Evolutionary conservation across 106 monocot species (phyloP).

Genomic region (Dioscorea zingiberensis): DNA sequence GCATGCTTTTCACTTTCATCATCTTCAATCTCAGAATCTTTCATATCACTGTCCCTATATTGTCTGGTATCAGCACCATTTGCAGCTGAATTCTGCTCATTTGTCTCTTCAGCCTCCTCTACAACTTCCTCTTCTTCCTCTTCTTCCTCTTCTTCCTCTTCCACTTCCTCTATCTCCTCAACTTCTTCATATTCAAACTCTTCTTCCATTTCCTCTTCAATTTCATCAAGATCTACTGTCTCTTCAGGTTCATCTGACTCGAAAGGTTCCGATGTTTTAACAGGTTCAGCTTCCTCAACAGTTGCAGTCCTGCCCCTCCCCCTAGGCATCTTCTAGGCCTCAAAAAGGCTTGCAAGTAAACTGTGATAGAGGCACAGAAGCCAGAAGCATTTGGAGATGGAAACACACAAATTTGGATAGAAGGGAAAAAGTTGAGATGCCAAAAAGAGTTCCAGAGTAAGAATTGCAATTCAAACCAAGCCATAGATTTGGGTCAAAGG

Average conservation of each 20-base stretch:
- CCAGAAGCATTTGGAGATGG: conserved; percentile 59
- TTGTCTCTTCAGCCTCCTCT: conserved; percentile 25
- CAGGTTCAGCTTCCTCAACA: conserved; percentile 30
- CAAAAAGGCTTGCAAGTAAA: conserved; percentile 57
- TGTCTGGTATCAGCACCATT: conserved; percentile 8
- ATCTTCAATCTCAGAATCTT: conserved; percentile 26
- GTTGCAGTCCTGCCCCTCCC: conserved; percentile 36
- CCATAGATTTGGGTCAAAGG: conserved; percentile 46
- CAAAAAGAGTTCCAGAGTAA: conserved; percentile 57
- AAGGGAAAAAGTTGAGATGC: conserved; percentile 55
- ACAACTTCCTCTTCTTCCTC: conserved; percentile 28
- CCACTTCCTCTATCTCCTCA: conserved; percentile 32
- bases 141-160: conserved; percentile 37
- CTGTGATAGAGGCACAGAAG: conserved; percentile 72
- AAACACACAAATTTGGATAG: conserved; percentile 34
- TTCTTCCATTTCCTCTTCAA: conserved; percentile 34
- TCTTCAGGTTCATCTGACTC: conserved; percentile 41
- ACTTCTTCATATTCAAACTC: conserved; percentile 23
- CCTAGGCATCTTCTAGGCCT: conserved; percentile 63
- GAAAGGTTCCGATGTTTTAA: conserved; percentile 26
- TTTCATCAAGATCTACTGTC: conserved; percentile 54
- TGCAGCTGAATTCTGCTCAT: conserved; percentile 8
- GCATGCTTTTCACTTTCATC: conserved; percentile 36
- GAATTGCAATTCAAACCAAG: conserved; percentile 46
- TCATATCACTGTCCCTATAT: not conserved